Conservation (phyloP, 1,284 basidiomycete genomes). For the Ganoderma lucidum region DNA sequence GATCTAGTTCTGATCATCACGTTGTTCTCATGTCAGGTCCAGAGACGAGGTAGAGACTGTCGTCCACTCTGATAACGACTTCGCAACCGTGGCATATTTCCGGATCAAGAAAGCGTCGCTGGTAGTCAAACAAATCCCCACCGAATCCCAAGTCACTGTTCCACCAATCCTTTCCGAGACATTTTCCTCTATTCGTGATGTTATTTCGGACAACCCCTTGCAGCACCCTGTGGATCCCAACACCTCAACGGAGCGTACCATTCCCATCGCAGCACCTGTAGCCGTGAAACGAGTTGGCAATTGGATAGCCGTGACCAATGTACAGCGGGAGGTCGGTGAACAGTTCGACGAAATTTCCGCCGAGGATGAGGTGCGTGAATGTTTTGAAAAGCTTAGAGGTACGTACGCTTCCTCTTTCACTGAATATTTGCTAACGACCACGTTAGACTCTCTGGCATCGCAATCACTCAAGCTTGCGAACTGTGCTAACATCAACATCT, state of each 20-base stretch:
- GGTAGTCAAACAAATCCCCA: constrained; percentile 53
- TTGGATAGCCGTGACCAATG: constrained; percentile 69
- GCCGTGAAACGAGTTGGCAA: constrained; percentile 38
- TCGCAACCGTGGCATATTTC: constrained; percentile 90
- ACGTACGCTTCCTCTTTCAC: background rate
- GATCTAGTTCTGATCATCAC: background rate
- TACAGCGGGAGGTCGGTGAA: constrained; percentile 46
- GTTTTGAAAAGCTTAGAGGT: constrained; percentile 70
- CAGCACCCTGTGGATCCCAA: background rate
- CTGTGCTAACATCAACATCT: constrained; percentile 84
- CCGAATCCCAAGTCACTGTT: constrained; percentile 37
- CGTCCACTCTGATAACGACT: constrained; percentile 76
- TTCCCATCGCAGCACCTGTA: background rate
- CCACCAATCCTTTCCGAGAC: constrained; percentile 63
- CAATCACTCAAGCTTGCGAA: constrained; percentile 63
- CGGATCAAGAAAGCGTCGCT: constrained; percentile 77
- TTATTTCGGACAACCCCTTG: constrained; percentile 14
- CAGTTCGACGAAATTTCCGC: constrained; percentile 45
- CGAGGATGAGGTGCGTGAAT: constrained; percentile 69
- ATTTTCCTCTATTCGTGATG: constrained; percentile 42
- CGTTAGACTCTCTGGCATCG: constrained; percentile 55
- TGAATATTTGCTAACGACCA: constrained; percentile 7
- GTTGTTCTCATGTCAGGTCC: background rate
- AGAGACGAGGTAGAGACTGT: constrained; percentile 76
- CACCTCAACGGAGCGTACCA: background rate